Percentiles rank a stretch among this genome's conserved stretches.
Evolutionary conservation across 1,139 yeast species (phyloP).

Genomic region (Nakaseomyces delphensis): DNA sequence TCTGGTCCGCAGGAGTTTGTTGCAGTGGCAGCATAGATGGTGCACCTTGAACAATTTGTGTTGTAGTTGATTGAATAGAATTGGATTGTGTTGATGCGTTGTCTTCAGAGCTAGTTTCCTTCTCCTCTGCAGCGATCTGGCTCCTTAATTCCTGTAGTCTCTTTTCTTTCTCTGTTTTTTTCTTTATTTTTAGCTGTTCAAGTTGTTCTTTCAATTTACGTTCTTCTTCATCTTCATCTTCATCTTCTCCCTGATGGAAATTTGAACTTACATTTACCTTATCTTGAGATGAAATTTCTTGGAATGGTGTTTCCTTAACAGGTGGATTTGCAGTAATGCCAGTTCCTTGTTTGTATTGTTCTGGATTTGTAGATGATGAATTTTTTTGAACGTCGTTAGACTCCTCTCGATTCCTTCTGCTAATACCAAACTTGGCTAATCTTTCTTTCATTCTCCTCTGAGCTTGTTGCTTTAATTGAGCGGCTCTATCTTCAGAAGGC

Average conservation of each 20-base stretch:
- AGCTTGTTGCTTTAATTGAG: constrained; percentile 84
- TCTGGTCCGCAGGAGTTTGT: not conserved
- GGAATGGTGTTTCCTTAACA: constrained; percentile 5
- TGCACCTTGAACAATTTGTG: constrained; percentile 11
- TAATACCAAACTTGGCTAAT: constrained; percentile 75
- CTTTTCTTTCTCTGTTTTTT: constrained; percentile 34
- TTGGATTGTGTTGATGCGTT: constrained; percentile 7
- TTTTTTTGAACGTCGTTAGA: constrained; percentile 8
- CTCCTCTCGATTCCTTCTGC: constrained; percentile 33
- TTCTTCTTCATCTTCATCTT: constrained; percentile 34
- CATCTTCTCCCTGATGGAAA: constrained; percentile 13
- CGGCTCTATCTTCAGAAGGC: constrained; percentile 61
- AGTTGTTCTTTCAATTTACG: constrained; percentile 32
- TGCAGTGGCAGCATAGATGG: not conserved
- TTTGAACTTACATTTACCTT: not conserved
- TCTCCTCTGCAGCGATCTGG: constrained; percentile 37
- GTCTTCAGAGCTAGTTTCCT: constrained; percentile 22
- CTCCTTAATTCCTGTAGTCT: constrained; percentile 29
- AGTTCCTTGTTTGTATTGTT: too few relatives aligned
- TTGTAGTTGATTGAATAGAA: constrained; percentile 18
- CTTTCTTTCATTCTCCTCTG: constrained; percentile 83
- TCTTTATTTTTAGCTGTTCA: constrained; percentile 49
- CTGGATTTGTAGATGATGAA: not conserved
- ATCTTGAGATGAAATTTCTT: constrained; percentile 3
- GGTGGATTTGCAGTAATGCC: not conserved